Base-by-base conservation (phyloP, 2,329 filamentous ascomycete species). In the Aschersonia sp. region DNA sequence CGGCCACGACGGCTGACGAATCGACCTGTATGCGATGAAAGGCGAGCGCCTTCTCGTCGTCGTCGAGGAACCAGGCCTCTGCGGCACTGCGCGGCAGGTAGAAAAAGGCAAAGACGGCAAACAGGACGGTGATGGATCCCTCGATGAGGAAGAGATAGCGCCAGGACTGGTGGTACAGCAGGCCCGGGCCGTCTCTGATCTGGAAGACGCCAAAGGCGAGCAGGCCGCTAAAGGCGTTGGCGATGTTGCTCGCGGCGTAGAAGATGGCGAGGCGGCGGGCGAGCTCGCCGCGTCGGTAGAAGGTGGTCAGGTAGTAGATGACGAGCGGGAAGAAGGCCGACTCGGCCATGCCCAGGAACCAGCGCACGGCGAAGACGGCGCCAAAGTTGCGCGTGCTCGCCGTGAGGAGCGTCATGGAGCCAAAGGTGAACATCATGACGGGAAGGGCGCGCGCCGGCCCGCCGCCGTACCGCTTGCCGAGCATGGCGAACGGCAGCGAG, bases 21-120 rank as follows among this genome's bases (percentile, higher is more conserved):
- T 90, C 85, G 46, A 86, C 73, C 52, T 83, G 81, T 52, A 88
- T 84, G n/a, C 85, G 79, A 56, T 79, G 76, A 56, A 78, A 81
- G 4, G 84, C 85, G 0, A 88, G 71, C 7, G 70, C 67, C 56
- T 79, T 82, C 59, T 89, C 82, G 2, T 79, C 76, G 2, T 75
- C 68, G 49, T 63, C 78, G 22, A 88, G 68, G 56, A 88, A 88
- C 1, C 61, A 68, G 1, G 83, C 83, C 52, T 79, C 72, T 37
- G 75, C 70, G 0, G 81, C 79, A 44, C 73, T 81, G 47, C 63
- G 69, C 0, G 85, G 85, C 1, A 89, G 72, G 55, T 84, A 86
- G 64, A 75, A 80, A 61, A 73, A 85, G 1, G 81, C 80, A 54
- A 87, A 79, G 48, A 75, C 54, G 11, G 81, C 67, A 54, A 79